Percentiles rank a stretch among this genome's conserved stretches.
phyloP scores from a whole-genome alignment of 208 protist species.

The Acanthamoeba triangularis region DNA sequence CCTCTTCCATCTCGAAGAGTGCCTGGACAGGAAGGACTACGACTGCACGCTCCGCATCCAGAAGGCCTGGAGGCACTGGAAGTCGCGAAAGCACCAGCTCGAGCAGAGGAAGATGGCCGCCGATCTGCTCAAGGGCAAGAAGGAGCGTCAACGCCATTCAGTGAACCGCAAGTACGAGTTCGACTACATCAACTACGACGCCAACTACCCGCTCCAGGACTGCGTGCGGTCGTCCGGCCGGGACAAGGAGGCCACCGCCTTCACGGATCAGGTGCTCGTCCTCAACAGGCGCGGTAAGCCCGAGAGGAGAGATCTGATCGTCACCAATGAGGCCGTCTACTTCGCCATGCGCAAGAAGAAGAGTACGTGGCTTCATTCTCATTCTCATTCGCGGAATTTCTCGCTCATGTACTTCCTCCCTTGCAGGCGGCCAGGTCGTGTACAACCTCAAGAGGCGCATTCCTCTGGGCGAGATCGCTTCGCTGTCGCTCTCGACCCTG shows the following conservation, averaged over 20 bases:
- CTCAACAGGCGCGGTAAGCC: slow-evolving; percentile 74
- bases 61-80: slow-evolving; percentile 84
- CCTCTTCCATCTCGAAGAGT: slow-evolving; percentile 85
- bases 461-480: slow-evolving; percentile 55
- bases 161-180: slow-evolving; percentile 87
- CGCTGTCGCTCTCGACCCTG: slow-evolving; percentile 73
- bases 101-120: slow-evolving; percentile 86
- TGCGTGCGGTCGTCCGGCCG: neutral
- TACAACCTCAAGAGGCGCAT: slow-evolving; percentile 77
- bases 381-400: neutral
- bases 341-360: slow-evolving; percentile 75
- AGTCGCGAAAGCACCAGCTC: slow-evolving; percentile 85
- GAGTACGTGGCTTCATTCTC: neutral
- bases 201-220: slow-evolving; percentile 86
- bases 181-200: slow-evolving; percentile 90
- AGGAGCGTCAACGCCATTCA: slow-evolving; percentile 86
- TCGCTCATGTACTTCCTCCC: neutral
- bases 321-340: slow-evolving; percentile 81
- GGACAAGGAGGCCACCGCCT: slow-evolving; percentile 85
- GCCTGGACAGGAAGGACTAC: slow-evolving; percentile 85
- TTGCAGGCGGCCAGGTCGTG: neutral
- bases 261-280: slow-evolving; percentile 79
- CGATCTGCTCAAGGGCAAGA: slow-evolving; percentile 88
- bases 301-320: slow-evolving; percentile 80
- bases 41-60: slow-evolving; percentile 86